Evolutionary conservation across 306 rosid genomes (phyloP).

Genomic region (Mimosa pudica): DNA sequence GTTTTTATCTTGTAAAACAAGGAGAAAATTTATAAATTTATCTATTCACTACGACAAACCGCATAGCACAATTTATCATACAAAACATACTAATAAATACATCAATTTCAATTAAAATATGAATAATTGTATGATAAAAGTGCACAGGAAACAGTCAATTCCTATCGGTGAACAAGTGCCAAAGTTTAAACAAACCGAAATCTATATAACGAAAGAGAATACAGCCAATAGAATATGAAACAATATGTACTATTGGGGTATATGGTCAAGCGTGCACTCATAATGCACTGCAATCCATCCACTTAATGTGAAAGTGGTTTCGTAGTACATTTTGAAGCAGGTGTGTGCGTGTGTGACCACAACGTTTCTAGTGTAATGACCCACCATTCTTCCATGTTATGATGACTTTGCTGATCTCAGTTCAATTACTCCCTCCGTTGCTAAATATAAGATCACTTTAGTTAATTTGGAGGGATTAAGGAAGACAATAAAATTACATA

Average conservation of each 20-base stretch:
- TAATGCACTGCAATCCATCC: neutral
- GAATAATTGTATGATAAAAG: too few species aligned
- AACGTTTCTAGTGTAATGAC: slow-evolving; percentile 43
- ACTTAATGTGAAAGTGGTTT: slow-evolving; percentile 34
- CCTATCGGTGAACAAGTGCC: neutral
- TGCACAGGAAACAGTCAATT: too few species aligned
- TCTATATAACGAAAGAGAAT: neutral
- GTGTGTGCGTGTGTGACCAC: slow-evolving; percentile 33
- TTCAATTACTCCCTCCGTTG: too few species aligned
- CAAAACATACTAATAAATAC: too few species aligned
- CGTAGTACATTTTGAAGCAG: slow-evolving; percentile 34
- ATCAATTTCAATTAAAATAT: too few species aligned
- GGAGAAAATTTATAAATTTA: too few species aligned
- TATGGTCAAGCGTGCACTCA: slow-evolving; percentile 36
- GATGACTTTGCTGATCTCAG: slow-evolving; percentile 40
- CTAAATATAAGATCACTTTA: too few species aligned
- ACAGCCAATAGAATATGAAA: neutral
- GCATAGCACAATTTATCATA: too few species aligned
- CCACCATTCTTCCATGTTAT: slow-evolving; percentile 52
- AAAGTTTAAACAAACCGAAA: neutral
- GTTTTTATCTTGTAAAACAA: too few species aligned
- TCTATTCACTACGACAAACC: too few species aligned
- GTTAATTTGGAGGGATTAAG: too few species aligned
- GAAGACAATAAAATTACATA: too few species aligned
- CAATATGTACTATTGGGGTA: neutral